Base-by-base conservation (phyloP, 371 early-diverging fungal species). In the Nematocida ironsii region DNA sequence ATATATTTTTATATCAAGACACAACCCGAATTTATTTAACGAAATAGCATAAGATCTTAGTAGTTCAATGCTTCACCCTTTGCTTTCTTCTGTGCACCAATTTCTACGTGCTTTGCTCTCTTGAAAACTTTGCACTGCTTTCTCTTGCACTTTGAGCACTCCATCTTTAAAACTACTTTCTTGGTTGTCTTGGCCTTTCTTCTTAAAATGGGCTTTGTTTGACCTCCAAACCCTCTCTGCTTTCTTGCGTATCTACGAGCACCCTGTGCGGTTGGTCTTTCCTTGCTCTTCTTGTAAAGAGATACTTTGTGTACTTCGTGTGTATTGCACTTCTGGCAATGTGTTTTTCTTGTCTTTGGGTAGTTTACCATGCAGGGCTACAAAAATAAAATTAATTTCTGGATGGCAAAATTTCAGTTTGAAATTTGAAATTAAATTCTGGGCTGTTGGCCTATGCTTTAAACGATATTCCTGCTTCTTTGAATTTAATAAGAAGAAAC, bases 61-160 rank as follows among this genome's bases (percentile, higher is more conserved):
- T 86, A 87, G 71, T 74, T 73, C 47, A 87, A 69, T 72, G 86
- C 86, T 62, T 86, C 85, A 27, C 86, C 86, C 68, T 86, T 87
- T 58, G 78, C 91, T 88, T 91, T 97, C 94, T 95, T 95, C 90
- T 96, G 95, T 91, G 95, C 96, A 89, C 96, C 96, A 75, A 97
- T 91, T 90, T 96, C 95, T 88, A 96, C 96, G 92, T 95, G 96
- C 91, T 97, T 97, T 91, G 96, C 95, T 85, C 98, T 93, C 92
- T 95, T 95, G 87, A 95, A 86, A 78, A 94, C 90, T 66, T 92
- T 89, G 90, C 94, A 94, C 86, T 91, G 75, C 91, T 93, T 93
- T 90, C 91, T 91, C 91, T 95, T 95, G 92, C 98, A 97, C 86
- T 90, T 91, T 83, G 91, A 92, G 91, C 98, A 97, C 90, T 96